Conservation (phyloP, 2,329 filamentous ascomycete genomes). For the Colletotrichum gloeosporioides region DNA sequence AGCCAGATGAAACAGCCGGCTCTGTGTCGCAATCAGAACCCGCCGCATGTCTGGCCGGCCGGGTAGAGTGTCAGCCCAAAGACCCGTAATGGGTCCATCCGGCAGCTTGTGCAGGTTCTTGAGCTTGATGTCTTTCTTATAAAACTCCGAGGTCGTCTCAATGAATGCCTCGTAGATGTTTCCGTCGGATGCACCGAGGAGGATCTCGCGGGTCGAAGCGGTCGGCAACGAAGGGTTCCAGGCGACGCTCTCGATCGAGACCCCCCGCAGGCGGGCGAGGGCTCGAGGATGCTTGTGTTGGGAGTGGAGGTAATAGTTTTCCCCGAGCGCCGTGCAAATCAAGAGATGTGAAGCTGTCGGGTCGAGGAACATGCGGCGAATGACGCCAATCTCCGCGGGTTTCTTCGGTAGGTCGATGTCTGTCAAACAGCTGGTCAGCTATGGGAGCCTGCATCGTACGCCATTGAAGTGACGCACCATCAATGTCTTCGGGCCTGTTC, state of each 20-base stretch:
- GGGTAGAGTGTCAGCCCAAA: conserved; percentile 80
- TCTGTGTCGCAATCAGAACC: conserved; percentile 81
- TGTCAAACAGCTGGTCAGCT: conserved; percentile 42
- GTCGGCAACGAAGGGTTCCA: conserved; percentile 96
- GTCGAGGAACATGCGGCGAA: conserved; percentile 96
- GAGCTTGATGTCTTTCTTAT: conserved; percentile 89
- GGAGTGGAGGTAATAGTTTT: conserved; percentile 98
- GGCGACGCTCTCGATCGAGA: conserved; percentile 86
- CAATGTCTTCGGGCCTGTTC: conserved; percentile 92
- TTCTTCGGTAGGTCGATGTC: conserved; percentile 98
- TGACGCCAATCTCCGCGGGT: conserved; percentile 87
- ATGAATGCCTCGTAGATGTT: conserved; percentile 96
- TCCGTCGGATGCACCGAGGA: conserved; percentile 90
- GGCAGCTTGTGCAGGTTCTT: conserved; percentile 82
- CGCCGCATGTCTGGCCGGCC: conserved; percentile 75
- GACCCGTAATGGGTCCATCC: conserved; percentile 82
- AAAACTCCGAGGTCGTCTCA: conserved; percentile 93
- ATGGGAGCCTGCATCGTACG: background rate
- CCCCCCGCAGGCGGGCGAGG: conserved; percentile 81
- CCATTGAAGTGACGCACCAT: conserved; percentile 60
- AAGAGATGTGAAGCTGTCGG: conserved; percentile 94
- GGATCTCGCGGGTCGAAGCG: conserved; percentile 91
- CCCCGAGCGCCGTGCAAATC: conserved; percentile 87
- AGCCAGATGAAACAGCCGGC: conserved; percentile 78
- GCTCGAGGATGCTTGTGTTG: conserved; percentile 88